These are phyloP conservation scores for Fomitopsis palustris DNA, from an alignment of 1,284 basidiomycete genomes.

Conservation along the genomic window DNA sequence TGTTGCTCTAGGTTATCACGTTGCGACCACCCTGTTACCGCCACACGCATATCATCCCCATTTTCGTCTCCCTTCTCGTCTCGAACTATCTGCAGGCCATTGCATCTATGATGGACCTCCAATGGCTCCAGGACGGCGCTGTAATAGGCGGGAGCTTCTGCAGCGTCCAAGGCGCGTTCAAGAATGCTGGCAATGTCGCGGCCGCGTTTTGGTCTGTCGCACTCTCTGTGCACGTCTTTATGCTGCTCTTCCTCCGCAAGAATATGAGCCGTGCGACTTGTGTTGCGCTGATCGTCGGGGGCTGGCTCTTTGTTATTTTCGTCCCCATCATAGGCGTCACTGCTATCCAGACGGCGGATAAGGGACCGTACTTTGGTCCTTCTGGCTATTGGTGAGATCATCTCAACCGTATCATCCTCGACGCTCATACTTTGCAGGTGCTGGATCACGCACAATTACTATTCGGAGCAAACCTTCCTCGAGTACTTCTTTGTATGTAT, in stretches of 20 bases:
- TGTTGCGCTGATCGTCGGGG: conserved; percentile 27
- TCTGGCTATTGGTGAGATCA: conserved; percentile 37
- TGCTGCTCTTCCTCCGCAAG: conserved; percentile 39
- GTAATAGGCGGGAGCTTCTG: conserved; percentile 35
- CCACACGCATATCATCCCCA: conserved; percentile 30
- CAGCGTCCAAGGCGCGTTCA: conserved; percentile 39
- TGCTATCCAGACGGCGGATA: conserved; percentile 28
- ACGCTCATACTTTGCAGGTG: conserved; percentile 29
- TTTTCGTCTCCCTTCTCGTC: conserved; percentile 36
- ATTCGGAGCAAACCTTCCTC: conserved; percentile 35
- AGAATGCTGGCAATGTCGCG: conserved; percentile 42
- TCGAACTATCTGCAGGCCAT: conserved; percentile 40
- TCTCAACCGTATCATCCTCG: not conserved
- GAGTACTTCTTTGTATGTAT: conserved; percentile 44
- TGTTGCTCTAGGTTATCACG: conserved; percentile 14
- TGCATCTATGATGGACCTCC: conserved; percentile 36
- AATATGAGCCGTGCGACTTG: conserved; percentile 20
- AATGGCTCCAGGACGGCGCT: conserved; percentile 35
- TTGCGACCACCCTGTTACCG: conserved; percentile 18
- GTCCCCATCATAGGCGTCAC: conserved; percentile 36
- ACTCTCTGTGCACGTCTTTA: conserved; percentile 39
- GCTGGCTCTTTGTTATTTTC: conserved; percentile 33
- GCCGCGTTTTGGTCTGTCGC: conserved; percentile 40
- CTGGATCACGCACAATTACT: conserved; percentile 45
- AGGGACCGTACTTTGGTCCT: conserved; percentile 41